Evolutionary conservation across 305 asterid genomes (phyloP).

Genomic region (Plantago coronopus): DNA sequence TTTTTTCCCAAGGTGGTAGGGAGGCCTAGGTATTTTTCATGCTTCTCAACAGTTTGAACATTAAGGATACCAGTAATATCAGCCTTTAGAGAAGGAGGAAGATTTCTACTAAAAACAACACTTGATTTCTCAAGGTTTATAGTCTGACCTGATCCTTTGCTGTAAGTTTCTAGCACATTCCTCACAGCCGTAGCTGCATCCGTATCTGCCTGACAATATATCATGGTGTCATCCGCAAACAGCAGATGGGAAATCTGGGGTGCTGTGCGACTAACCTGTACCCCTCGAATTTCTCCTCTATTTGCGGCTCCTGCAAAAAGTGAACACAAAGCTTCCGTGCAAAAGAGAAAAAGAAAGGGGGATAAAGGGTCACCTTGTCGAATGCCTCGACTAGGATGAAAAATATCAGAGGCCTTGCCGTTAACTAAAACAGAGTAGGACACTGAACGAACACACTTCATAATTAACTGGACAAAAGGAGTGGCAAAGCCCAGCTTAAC

Average conservation of each 20-base stretch:
- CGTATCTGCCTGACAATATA: background rate
- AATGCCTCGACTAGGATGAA: background rate
- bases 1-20: constrained; percentile 18
- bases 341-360: background rate
- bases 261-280: background rate
- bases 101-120: background rate
- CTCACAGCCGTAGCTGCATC: background rate
- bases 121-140: background rate
- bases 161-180: background rate
- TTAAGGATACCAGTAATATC: background rate
- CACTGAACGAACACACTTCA: background rate
- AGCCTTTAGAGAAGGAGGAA: too few relatives aligned
- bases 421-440: background rate
- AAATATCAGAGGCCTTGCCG: background rate
- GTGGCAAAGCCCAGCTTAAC: background rate
- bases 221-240: background rate
- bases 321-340: background rate
- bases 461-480: background rate
- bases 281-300: background rate
- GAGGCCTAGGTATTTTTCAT: background rate
- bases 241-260: background rate
- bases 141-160: background rate
- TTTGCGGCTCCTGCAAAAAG: background rate
- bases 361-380: background rate
- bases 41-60: background rate